Evolutionary conservation across 495 filamentous ascomycete genomes (phyloP), one percentile per base, ranked within the genome.

Genomic region (Rhypophila decipiens): DNA sequence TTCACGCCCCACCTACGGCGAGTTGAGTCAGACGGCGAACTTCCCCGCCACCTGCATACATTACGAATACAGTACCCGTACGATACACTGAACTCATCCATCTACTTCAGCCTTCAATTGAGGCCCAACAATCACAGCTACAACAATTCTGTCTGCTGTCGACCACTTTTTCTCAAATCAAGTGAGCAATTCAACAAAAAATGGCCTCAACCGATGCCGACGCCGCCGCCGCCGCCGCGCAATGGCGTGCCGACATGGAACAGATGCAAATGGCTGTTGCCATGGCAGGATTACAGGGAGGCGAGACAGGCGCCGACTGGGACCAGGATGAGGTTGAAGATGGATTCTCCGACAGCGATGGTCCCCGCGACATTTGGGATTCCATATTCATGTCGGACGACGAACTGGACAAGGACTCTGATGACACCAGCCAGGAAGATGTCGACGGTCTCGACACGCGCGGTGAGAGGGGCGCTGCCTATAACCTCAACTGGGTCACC

Each of bases 291-390:
- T 15, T 21, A 9, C 27, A 21, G 58, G 66, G 4, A 17, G 19
- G 44, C 15, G n/a, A 63, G 5, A 36, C 47, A 5, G 50, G 57
- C 7, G 24, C 42, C 9, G 59, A 54, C 46, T 49, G 58, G 42
- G 60, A 65, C 37, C 67, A 71, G 40, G 73, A 73, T 42, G 61
- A 85, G 9, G 73, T 79, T 38, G 70, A 85, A 23, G 74, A 85
- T 35, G 80, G 83, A 7, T 7, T 7, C 19, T 75, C 78, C 35
- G 76, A 80, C 19, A 74, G 79, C 27, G 81, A 78, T 2, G 70
- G 72, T 1, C 75, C 80, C 8, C 85, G 90, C 50, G 87, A 94
- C 67, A 78, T 95, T 9, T 97, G 93, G 93, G 88, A 95, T 61
- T 78, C 89, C 31, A 86, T 89, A 61, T 78, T 90, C 31, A 86